Evolutionary conservation across 1,284 basidiomycete species (phyloP), one percentile per base, ranked within the genome.

Genomic region (Leccinum solheimii): DNA sequence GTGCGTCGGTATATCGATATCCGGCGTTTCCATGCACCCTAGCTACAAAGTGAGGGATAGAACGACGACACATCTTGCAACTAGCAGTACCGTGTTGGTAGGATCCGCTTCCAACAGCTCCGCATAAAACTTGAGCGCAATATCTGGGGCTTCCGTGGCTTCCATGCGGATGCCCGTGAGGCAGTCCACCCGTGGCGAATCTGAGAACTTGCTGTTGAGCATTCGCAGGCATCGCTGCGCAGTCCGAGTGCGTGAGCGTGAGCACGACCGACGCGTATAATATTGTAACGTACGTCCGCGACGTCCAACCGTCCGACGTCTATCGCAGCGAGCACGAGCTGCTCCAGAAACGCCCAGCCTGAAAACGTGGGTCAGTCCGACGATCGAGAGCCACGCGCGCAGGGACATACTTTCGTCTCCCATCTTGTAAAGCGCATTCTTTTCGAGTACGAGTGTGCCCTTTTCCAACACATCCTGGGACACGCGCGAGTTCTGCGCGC

Each of bases 331-430:
- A 96, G 80, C 4, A 88, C 86, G 1, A 98, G 80, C 72, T 98
- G 95, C 73, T 98, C 97, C 14, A 96, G 78, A 64, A 95, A 87
- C 2, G 88, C 83, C 94, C 94, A 97, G 66, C 83, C 92, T 95
- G 67, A 14, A 9, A 63, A 64, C 57, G 56, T 62, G n/a, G 40
- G 45, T 55, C 49, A 51, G 16, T 10, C 21, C 3, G 26, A 32
- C 0, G 11, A 23, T 21, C 43, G 43, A 5, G n/a, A 21, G 14
- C 43, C 43, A 21, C n/a, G n/a, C 19, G 43, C 19, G 6, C 36
- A 7, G 13, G 2, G 40, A 43, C 40, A 1, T 60, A 88, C 89
- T 80, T 68, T 90, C 86, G 59, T 91, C 86, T 3, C 86, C 86
- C 48, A 86, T 77, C 59, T 79, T 81, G 38, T 73, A 64, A n/a